Evolutionary conservation across 495 filamentous ascomycete genomes (phyloP).

Genomic region (Penicillium canescens): DNA sequence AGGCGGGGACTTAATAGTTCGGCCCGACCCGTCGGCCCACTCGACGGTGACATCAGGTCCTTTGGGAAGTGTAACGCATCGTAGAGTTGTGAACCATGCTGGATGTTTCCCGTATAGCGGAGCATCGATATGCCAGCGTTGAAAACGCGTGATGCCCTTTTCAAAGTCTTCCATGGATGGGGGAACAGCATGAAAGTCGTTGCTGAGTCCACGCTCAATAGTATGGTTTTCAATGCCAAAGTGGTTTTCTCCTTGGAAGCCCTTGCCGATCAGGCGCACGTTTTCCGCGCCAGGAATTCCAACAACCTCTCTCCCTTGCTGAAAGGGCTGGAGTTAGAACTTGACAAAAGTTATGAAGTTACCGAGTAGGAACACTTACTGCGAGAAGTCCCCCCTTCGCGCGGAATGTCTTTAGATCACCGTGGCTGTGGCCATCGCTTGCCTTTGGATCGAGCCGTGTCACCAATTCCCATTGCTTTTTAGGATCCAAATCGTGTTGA

Average conservation of each 20-base stretch:
- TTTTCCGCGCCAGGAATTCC: slow-evolving; percentile 45
- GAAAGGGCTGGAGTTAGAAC: too few species aligned
- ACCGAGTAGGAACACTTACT: too few species aligned
- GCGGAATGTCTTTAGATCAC: slow-evolving; percentile 35
- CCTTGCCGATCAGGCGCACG: slow-evolving; percentile 42
- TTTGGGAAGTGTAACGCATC: slow-evolving; percentile 34
- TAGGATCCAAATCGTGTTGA: slow-evolving; percentile 34
- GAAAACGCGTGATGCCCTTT: slow-evolving; percentile 38
- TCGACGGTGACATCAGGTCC: slow-evolving; percentile 35
- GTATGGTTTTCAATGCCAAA: slow-evolving; percentile 40
- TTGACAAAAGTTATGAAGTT: too few species aligned
- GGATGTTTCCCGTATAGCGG: slow-evolving; percentile 44
- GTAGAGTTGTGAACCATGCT: slow-evolving; percentile 42
- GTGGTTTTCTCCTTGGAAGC: slow-evolving; percentile 43
- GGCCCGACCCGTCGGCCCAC: slow-evolving; percentile 40
- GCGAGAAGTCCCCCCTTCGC: background rate
- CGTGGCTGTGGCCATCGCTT: slow-evolving; percentile 36
- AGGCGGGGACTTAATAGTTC: too few species aligned
- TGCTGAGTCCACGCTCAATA: slow-evolving; percentile 26
- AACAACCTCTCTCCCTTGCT: slow-evolving; percentile 30
- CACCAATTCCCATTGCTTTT: slow-evolving; percentile 43
- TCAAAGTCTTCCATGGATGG: slow-evolving; percentile 3
- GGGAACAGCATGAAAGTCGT: slow-evolving; percentile 35
- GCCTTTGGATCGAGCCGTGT: slow-evolving; percentile 38
- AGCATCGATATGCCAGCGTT: slow-evolving; percentile 46